Evolutionary conservation across 2,329 filamentous ascomycete genomes (phyloP), one percentile per base, ranked within the genome.

Genomic region (Penicillium sp.): DNA sequence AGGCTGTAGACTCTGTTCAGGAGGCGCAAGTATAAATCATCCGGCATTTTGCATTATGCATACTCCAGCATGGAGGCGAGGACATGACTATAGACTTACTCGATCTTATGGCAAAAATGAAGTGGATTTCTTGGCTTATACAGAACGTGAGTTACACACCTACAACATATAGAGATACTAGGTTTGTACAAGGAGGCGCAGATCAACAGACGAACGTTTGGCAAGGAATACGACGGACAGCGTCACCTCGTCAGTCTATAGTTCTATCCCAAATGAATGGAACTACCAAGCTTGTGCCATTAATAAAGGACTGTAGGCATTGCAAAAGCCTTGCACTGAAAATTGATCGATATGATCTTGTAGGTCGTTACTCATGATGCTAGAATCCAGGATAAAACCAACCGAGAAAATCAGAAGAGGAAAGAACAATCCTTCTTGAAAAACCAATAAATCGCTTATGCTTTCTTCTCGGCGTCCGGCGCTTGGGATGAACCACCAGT

Each of bases 291-390:
- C 15, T 12, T 17, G 15, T 13, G 38, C 22, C 32, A 12, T 13
- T 8, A 24, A 24, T 34, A 13, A 5, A 32, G 6, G 31, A 17
- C 15, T n/a, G n/a, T 17, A 40, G 28, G 5, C 34, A 40, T 46
- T 24, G 19, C 34, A 40, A 39, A 41, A 48, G 13, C 21, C 38
- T 19, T 38, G 26, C 24, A 33, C 22, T 39, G 39, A 28, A 35
- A 38, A 43, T 33, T 31, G 43, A 50, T 34, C 31, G 22, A 48
- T 43, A 33, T 37, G 58, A 29, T 55, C 50, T 56, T 50, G 54
- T 54, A 56, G 50, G 54, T 58, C 58, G 45, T 60, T 42, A 60
- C 32, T 59, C 58, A 58, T 60, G 34, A 60, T 54, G 55, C 55
- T 52, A 55, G 26, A 53, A 29, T 38, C 33, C 53, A 51, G 48